These are phyloP conservation scores for Sporopachydermia quercuum DNA, from an alignment of 805 yeast species.

Conservation along the genomic window DNA sequence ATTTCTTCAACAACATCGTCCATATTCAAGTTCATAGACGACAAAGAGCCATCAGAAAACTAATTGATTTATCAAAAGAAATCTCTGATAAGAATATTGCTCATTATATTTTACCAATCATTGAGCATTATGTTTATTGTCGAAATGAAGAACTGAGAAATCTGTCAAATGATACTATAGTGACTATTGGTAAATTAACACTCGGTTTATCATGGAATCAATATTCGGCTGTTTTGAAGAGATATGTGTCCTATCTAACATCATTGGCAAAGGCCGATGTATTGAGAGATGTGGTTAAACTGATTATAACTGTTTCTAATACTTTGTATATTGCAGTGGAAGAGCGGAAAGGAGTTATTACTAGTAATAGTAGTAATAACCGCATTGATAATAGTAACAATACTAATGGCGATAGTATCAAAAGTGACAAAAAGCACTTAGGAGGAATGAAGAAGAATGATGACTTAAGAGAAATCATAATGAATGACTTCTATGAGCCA, in stretches of 20 bases:
- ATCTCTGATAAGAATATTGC: constrained; percentile 48
- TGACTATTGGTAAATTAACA: constrained; percentile 44
- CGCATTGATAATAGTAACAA: not conserved
- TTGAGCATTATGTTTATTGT: constrained; percentile 63
- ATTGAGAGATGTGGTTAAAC: constrained; percentile 40
- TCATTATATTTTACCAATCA: constrained; percentile 70
- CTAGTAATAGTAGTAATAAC: not conserved
- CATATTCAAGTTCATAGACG: constrained; percentile 82
- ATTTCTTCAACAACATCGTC: constrained; percentile 59
- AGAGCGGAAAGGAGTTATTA: constrained; percentile 7
- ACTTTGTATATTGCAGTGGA: constrained; percentile 17
- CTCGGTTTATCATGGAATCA: constrained; percentile 61
- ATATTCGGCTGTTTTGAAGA: constrained; percentile 54
- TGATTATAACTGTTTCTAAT: constrained; percentile 42
- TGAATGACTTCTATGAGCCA: too few relatives aligned
- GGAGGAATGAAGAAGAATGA: not conserved
- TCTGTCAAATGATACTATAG: constrained; percentile 50
- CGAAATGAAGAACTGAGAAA: constrained; percentile 44
- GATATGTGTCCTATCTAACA: constrained; percentile 40
- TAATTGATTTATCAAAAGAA: constrained; percentile 25
- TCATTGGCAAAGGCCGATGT: constrained; percentile 28
- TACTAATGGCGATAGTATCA: not conserved
- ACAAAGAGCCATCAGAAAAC: constrained; percentile 62
- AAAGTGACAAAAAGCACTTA: not conserved
- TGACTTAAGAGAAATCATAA: not conserved